Conservation (phyloP, 257 asterid species). For the Solanum sparsipilum region DNA sequence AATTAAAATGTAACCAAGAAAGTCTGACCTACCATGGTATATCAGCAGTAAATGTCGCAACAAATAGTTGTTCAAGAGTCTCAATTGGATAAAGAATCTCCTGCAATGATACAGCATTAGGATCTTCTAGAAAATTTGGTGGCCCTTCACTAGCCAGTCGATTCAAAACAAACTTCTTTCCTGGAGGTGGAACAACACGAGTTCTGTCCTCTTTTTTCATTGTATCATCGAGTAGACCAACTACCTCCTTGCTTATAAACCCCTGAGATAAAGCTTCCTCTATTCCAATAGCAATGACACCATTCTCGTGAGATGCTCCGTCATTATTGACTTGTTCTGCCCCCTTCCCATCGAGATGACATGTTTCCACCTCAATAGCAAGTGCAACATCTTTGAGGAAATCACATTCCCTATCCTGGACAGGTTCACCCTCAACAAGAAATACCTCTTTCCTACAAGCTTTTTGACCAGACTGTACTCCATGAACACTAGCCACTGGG, state of each 20-base stretch:
- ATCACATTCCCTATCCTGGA: constrained; percentile 9
- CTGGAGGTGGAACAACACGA: constrained; percentile 44
- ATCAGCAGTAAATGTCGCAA: constrained; percentile 81
- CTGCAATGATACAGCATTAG: constrained; percentile 52
- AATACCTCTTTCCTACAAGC: constrained; percentile 28
- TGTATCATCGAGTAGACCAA: constrained; percentile 9
- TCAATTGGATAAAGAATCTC: constrained; percentile 72
- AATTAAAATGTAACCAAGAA: constrained; percentile 1
- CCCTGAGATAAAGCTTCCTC: constrained; percentile 9
- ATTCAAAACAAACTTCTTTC: constrained; percentile 64
- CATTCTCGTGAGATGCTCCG: constrained; percentile 12
- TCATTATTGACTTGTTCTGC: constrained; percentile 8
- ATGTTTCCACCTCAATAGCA: constrained; percentile 14
- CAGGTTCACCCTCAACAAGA: constrained; percentile 20
- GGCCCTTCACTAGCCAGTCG: constrained; percentile 38
- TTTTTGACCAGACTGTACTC: constrained; percentile 18
- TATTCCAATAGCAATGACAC: constrained; percentile 3
- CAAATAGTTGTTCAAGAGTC: constrained; percentile 50
- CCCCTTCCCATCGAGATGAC: constrained; percentile 7
- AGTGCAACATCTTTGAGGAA: constrained; percentile 11
- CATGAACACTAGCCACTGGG: constrained; percentile 9
- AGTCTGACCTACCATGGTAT: constrained; percentile 48
- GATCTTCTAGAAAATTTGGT: constrained; percentile 21
- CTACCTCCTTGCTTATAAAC: constrained; percentile 6
- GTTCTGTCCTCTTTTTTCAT: constrained; percentile 15